These are phyloP conservation scores for Bruguiera gymnorhiza DNA, from an alignment of 345 rosid genomes.

Conservation along the genomic window DNA sequence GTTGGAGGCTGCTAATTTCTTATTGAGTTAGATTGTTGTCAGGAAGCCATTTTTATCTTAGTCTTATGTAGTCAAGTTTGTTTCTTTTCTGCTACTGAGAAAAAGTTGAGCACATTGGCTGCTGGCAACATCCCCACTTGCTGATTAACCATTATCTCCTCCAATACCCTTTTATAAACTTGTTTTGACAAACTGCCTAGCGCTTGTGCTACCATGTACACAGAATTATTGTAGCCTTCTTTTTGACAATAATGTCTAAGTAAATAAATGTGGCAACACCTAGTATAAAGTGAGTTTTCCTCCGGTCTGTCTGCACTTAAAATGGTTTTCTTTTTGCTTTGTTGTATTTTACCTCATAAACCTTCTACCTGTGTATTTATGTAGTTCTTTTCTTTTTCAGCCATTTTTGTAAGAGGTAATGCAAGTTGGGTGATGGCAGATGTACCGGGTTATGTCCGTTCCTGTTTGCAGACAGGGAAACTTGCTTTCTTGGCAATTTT, in stretches of 20 bases:
- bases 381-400: slow-evolving; percentile 26
- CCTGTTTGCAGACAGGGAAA: slow-evolving; percentile 80
- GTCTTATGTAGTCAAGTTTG: too few species aligned
- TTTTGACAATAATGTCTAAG: not conserved
- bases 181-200: too few species aligned
- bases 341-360: not conserved
- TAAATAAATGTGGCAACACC: not conserved
- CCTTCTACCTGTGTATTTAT: not conserved
- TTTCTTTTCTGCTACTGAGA: too few species aligned
- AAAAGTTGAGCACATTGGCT: too few species aligned
- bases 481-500: slow-evolving; percentile 79
- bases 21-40: too few species aligned
- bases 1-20: too few species aligned
- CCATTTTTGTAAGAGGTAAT: slow-evolving; percentile 29
- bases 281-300: not conserved
- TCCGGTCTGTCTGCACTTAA: not conserved
- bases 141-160: too few species aligned
- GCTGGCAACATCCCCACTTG: too few species aligned
- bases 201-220: too few species aligned
- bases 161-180: too few species aligned
- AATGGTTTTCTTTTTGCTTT: not conserved
- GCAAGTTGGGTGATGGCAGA: slow-evolving; percentile 56
- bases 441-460: slow-evolving; percentile 61
- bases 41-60: too few species aligned
- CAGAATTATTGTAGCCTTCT: too few species aligned